These are phyloP conservation scores for Sinapis alba DNA, from an alignment of 441 rosid species.

Conservation along the genomic window DNA sequence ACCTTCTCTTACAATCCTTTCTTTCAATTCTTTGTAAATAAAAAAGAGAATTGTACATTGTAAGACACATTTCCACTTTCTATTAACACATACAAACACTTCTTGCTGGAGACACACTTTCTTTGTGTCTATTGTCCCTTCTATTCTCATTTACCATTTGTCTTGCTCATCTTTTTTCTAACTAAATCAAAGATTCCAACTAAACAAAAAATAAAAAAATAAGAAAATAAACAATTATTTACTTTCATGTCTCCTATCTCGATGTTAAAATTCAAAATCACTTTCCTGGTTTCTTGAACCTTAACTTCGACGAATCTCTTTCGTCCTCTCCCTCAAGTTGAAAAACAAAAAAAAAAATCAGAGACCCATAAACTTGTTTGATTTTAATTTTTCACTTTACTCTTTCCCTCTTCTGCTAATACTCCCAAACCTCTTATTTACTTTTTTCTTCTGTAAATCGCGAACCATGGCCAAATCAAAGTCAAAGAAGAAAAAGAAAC, in stretches of 20 bases:
- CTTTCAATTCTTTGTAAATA: too few relatives aligned
- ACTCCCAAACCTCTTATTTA: not conserved
- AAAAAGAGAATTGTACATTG: too few relatives aligned
- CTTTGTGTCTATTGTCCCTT: too few relatives aligned
- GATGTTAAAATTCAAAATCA: not conserved
- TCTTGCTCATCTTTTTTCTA: too few relatives aligned
- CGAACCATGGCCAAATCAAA: not conserved
- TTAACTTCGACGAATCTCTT: not conserved
- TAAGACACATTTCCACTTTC: too few relatives aligned
- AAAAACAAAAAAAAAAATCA: too few relatives aligned
- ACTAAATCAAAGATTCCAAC: not conserved
- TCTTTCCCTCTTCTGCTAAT: not conserved
- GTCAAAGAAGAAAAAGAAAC: not conserved
- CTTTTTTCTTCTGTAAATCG: not conserved
- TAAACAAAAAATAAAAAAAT: too few relatives aligned
- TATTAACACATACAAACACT: too few relatives aligned
- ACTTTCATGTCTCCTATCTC: too few relatives aligned
- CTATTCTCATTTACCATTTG: too few relatives aligned
- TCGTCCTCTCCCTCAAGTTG: not conserved
- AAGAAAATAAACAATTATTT: not conserved
- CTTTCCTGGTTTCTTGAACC: not conserved
- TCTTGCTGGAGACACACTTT: too few relatives aligned
- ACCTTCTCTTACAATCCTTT: too few relatives aligned
- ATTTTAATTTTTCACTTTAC: not conserved
- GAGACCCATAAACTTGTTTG: not conserved